Percentiles rank a stretch among this genome's conserved stretches.
phyloP scores from a whole-genome alignment of 805 yeast genomes.

The Clavispora santaluciae region DNA sequence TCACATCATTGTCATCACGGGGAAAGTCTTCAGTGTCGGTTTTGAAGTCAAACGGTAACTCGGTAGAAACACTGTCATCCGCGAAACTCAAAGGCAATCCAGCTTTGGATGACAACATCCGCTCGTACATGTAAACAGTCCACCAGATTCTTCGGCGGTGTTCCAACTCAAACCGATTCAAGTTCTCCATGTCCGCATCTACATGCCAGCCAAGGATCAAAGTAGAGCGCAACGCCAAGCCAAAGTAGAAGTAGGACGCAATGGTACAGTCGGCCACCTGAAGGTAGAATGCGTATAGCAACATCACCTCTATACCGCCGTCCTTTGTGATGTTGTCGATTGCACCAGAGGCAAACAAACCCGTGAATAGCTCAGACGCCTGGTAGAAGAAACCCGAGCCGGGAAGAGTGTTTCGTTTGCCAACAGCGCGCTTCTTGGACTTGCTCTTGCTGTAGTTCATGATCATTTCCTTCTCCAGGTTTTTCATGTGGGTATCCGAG shows the following conservation, averaged over 20 bases:
- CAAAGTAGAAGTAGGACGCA: slow-evolving; percentile 76
- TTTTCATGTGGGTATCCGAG: slow-evolving; percentile 53
- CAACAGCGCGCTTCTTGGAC: slow-evolving; percentile 12
- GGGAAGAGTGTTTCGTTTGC: slow-evolving; percentile 48
- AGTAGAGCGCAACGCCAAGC: slow-evolving; percentile 68
- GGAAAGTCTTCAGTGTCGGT: slow-evolving; percentile 42
- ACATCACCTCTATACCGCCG: slow-evolving; percentile 73
- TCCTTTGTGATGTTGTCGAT: slow-evolving; percentile 72
- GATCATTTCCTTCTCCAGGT: slow-evolving; percentile 20
- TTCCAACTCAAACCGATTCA: slow-evolving; percentile 50
- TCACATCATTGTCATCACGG: slow-evolving; percentile 44
- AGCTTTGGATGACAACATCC: slow-evolving; percentile 79
- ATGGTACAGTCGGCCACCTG: slow-evolving; percentile 84
- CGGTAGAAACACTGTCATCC: slow-evolving; percentile 77
- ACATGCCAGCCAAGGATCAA: slow-evolving; percentile 77
- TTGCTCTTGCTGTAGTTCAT: slow-evolving; percentile 15
- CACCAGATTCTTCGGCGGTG: slow-evolving; percentile 47
- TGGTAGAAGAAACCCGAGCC: slow-evolving; percentile 76
- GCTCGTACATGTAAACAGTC: slow-evolving; percentile 49
- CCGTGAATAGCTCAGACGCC: slow-evolving; percentile 75
- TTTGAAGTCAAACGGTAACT: slow-evolving; percentile 67
- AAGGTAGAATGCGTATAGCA: slow-evolving; percentile 70
- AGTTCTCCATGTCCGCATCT: slow-evolving; percentile 64
- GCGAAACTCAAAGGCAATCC: slow-evolving; percentile 76
- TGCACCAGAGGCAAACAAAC: slow-evolving; percentile 74